These are phyloP conservation scores for Pistacia atlantica DNA, from an alignment of 345 rosid genomes.

Conservation along the genomic window DNA sequence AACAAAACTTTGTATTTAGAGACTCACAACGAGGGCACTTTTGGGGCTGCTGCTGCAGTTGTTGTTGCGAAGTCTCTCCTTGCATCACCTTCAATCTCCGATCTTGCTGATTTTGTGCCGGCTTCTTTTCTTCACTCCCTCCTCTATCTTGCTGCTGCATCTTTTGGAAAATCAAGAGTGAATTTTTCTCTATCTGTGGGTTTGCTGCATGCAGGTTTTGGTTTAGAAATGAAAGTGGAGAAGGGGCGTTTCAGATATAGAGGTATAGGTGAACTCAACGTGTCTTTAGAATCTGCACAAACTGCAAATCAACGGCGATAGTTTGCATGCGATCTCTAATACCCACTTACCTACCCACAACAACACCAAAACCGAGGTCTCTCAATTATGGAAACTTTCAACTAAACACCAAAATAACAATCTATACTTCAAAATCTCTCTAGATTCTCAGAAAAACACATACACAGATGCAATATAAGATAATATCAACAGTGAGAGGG, in stretches of 20 bases:
- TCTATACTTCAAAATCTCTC: constrained; percentile 23
- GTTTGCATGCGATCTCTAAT: constrained; percentile 11
- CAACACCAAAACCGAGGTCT: constrained; percentile 16
- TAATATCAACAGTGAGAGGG: neutral
- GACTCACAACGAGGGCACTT: constrained; percentile 76
- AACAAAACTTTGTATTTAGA: constrained; percentile 66
- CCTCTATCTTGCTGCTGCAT: constrained; percentile 36
- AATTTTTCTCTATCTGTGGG: neutral
- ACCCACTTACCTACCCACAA: constrained; percentile 12
- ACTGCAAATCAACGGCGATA: constrained; percentile 25
- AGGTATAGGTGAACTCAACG: constrained; percentile 18
- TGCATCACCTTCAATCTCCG: constrained; percentile 34
- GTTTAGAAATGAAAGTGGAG: neutral
- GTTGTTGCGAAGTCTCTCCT: constrained; percentile 24
- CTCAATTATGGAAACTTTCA: constrained; percentile 10
- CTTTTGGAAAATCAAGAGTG: neutral
- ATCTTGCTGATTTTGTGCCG: constrained; percentile 26
- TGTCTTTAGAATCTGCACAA: constrained; percentile 22
- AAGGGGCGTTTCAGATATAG: constrained; percentile 15
- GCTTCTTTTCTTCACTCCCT: constrained; percentile 27
- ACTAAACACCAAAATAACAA: constrained; percentile 12
- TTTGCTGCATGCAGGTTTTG: constrained; percentile 30
- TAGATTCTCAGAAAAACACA: constrained; percentile 14
- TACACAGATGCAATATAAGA: neutral
- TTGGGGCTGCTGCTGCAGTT: constrained; percentile 34